Percentiles rank a stretch among this genome's conserved stretches.
Evolutionary conservation across 768 basidiomycete species (phyloP).

Genomic region (Pleurotus platypus): DNA sequence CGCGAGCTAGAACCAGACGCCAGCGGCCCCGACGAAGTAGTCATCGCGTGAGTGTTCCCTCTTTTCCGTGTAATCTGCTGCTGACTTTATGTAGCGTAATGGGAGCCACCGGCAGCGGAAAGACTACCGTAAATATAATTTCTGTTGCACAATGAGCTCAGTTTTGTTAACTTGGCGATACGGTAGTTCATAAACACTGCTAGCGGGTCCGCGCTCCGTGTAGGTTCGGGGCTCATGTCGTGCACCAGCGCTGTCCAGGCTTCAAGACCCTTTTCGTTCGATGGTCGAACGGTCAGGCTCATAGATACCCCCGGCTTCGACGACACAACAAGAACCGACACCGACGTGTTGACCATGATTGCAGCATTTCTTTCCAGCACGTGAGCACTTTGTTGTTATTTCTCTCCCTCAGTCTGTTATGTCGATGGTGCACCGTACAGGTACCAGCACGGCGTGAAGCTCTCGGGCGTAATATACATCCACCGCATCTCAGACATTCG

Average conservation of each 20-base stretch:
- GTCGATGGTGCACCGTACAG: conserved; percentile 30
- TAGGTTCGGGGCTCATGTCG: conserved; percentile 26
- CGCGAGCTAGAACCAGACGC: neutral
- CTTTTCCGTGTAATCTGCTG: no score
- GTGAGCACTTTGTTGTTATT: conserved; percentile 12
- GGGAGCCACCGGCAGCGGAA: conserved; percentile 18
- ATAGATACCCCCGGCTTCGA: conserved; percentile 36
- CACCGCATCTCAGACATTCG: conserved; percentile 51
- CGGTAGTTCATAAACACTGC: conserved; percentile 38
- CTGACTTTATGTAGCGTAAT: neutral
- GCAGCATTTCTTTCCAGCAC: conserved; percentile 23
- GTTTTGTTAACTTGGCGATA: neutral
- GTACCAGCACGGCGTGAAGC: conserved; percentile 14
- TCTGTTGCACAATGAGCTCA: neutral
- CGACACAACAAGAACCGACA: conserved; percentile 31
- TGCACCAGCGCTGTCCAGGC: conserved; percentile 31
- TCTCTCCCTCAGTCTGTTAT: conserved; percentile 12
- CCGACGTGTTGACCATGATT: conserved; percentile 34
- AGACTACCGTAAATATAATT: conserved; percentile 11
- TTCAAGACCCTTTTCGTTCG: conserved; percentile 21
- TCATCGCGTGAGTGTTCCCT: neutral
- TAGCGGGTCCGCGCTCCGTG: conserved; percentile 28
- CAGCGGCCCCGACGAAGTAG: conserved; percentile 11
- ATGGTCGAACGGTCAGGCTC: conserved; percentile 29
- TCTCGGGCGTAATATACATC: conserved; percentile 42